A percentile compares a stretch with the other conserved stretches of the same genome.
phyloP scores from a whole-genome alignment of 2,329 filamentous ascomycete genomes.

The Raffaelea albimanens region DNA sequence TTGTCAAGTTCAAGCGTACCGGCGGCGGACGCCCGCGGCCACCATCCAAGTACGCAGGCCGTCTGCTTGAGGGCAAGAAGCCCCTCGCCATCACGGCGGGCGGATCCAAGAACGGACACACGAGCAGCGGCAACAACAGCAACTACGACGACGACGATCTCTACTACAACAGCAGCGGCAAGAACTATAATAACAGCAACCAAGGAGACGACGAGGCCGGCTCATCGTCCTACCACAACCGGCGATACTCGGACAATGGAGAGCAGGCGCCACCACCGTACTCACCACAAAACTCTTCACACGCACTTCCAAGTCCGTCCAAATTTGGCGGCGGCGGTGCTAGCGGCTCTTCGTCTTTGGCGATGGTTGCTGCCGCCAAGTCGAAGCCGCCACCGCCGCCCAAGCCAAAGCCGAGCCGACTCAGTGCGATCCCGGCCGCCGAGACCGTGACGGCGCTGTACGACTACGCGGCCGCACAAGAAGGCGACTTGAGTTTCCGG shows the following conservation, averaged over 20 bases:
- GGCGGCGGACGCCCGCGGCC: slow-evolving; percentile 56
- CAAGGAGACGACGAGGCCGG: slow-evolving; percentile 7
- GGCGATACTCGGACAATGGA: slow-evolving; percentile 33
- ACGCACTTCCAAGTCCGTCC: slow-evolving; percentile 2
- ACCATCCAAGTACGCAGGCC: slow-evolving; percentile 33
- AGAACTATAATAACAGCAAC: slow-evolving; percentile 5
- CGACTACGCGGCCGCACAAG: slow-evolving; percentile 91
- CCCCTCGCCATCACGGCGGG: slow-evolving; percentile 44
- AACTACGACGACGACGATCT: not conserved
- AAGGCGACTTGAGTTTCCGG: slow-evolving; percentile 84
- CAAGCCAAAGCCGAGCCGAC: slow-evolving; percentile 67
- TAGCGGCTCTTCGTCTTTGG: slow-evolving; percentile 23
- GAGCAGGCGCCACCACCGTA: slow-evolving; percentile 63
- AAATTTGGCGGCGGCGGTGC: slow-evolving; percentile 8
- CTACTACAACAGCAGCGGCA: slow-evolving; percentile 1
- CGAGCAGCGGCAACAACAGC: slow-evolving; percentile 11
- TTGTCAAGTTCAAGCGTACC: slow-evolving; percentile 85
- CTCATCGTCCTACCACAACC: slow-evolving; percentile 11
- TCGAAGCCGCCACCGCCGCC: slow-evolving; percentile 66
- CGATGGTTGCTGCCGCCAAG: slow-evolving; percentile 41
- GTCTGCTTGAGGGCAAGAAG: slow-evolving; percentile 41
- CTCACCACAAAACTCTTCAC: slow-evolving; percentile 29
- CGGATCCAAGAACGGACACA: slow-evolving; percentile 13
- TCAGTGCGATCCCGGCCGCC: slow-evolving; percentile 54
- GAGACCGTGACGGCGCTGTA: slow-evolving; percentile 88